These are phyloP conservation scores for Rhynchospora tenuis DNA, from an alignment of 176 grass and related monocot genomes.

Conservation along the genomic window DNA sequence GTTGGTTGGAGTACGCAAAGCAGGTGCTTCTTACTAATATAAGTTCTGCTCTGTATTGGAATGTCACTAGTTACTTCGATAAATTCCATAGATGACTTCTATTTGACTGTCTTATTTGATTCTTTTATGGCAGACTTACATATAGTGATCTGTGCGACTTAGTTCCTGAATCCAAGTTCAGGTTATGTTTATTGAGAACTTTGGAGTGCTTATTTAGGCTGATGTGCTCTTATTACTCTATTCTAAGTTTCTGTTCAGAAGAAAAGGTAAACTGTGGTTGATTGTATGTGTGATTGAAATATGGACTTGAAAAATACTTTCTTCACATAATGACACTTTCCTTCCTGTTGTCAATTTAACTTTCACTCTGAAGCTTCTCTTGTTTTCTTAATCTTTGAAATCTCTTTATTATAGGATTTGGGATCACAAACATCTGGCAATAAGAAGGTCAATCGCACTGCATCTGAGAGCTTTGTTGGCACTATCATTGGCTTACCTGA, in stretches of 20 bases:
- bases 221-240: constrained; percentile 88
- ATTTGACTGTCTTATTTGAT: not conserved
- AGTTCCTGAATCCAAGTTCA: constrained; percentile 86
- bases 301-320: not conserved
- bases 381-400: not conserved
- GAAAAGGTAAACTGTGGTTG: constrained; percentile 45
- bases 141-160: constrained; percentile 97
- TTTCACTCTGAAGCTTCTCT: not conserved
- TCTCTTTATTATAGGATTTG: constrained; percentile 34
- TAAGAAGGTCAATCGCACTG: constrained; percentile 29
- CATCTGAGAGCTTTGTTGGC: constrained; percentile 35
- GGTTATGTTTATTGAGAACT: constrained; percentile 89
- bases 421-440: constrained; percentile 19
- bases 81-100: constrained; percentile 8
- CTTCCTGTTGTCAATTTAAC: not conserved
- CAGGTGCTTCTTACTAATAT: constrained; percentile 63
- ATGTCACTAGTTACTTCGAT: constrained; percentile 14
- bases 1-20: constrained; percentile 74
- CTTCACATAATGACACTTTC: not conserved
- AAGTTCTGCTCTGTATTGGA: constrained; percentile 29
- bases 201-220: constrained; percentile 75
- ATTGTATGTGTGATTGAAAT: not conserved
- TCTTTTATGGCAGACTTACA: constrained; percentile 72
- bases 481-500: constrained; percentile 37
- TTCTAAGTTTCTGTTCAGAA: constrained; percentile 74